phyloP scores from a whole-genome alignment of 2,329 filamentous ascomycete genomes.

The Neopestalotiopsis sp. region DNA sequence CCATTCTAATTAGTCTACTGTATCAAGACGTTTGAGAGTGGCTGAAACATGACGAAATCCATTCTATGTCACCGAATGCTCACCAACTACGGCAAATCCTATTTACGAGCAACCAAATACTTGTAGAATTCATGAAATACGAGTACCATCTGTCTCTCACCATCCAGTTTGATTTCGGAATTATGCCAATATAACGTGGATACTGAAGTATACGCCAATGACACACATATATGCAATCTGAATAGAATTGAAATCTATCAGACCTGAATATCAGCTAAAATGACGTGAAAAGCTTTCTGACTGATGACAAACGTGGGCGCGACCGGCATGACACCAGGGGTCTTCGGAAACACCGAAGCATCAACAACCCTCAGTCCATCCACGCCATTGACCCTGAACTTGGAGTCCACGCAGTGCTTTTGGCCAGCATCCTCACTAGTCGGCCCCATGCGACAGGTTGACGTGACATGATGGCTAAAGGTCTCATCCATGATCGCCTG shows the following conservation, averaged over 20 bases:
- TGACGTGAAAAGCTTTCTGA: background rate
- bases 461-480: background rate
- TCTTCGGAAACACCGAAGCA: conserved; percentile 45
- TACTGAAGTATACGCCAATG: too few relatives aligned
- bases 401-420: conserved; percentile 57
- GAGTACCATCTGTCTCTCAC: too few relatives aligned
- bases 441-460: background rate
- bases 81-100: too few relatives aligned
- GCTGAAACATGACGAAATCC: too few relatives aligned
- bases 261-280: background rate
- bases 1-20: too few relatives aligned
- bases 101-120: too few relatives aligned
- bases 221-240: too few relatives aligned
- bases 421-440: conserved; percentile 46
- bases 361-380: conserved; percentile 61
- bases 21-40: too few relatives aligned
- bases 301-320: background rate
- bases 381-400: conserved; percentile 59
- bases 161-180: too few relatives aligned
- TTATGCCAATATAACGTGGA: too few relatives aligned
- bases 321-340: conserved; percentile 37
- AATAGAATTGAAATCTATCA: background rate
- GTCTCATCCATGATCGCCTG: background rate
- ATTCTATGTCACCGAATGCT: too few relatives aligned
- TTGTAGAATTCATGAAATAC: too few relatives aligned